A percentile compares a stretch with the other conserved stretches of the same genome.
Conservation (phyloP, 495 filamentous ascomycete species). For the Podospora fimiseda region DNA sequence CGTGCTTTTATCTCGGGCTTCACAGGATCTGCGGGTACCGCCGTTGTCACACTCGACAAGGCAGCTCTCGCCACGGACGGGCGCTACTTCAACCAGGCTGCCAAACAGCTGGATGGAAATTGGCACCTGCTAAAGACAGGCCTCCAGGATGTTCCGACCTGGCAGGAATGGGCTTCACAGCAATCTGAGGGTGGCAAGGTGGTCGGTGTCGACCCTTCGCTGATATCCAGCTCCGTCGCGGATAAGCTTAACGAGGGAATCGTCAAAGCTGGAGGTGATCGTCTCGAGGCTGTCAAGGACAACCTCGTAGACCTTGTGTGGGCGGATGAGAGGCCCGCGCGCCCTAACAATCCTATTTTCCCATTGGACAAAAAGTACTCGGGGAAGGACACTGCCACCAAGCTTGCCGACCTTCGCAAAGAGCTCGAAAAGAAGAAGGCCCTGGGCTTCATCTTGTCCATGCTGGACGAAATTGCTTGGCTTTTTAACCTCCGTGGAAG, state of each 20-base stretch:
- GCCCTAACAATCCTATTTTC: slow-evolving; percentile 69
- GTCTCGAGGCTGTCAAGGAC: slow-evolving; percentile 61
- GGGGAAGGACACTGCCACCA: slow-evolving; percentile 76
- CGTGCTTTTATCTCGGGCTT: slow-evolving; percentile 93
- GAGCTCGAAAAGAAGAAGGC: slow-evolving; percentile 89
- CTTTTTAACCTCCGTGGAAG: slow-evolving; percentile 92
- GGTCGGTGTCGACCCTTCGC: slow-evolving; percentile 85
- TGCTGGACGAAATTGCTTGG: slow-evolving; percentile 98
- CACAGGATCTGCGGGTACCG: slow-evolving; percentile 89
- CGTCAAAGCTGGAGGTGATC: slow-evolving; percentile 76
- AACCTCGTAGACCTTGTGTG: slow-evolving; percentile 89
- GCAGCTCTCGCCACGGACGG: slow-evolving; percentile 93
- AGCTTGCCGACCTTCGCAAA: slow-evolving; percentile 81
- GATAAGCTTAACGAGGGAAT: slow-evolving; percentile 83
- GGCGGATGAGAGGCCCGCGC: slow-evolving; percentile 64
- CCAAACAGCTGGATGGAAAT: slow-evolving; percentile 85
- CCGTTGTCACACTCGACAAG: slow-evolving; percentile 78
- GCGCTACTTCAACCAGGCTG: slow-evolving; percentile 96
- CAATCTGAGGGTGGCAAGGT: slow-evolving; percentile 77
- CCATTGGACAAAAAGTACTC: slow-evolving; percentile 65
- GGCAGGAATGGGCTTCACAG: slow-evolving; percentile 94
- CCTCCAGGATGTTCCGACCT: slow-evolving; percentile 86
- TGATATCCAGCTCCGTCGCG: slow-evolving; percentile 79
- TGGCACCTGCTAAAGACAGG: slow-evolving; percentile 93
- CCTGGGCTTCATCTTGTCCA: slow-evolving; percentile 81